A percentile compares a stretch with the other conserved stretches of the same genome.
These are phyloP conservation scores for Salvia hispanica DNA, from an alignment of 257 asterid genomes.

Conservation along the genomic window DNA sequence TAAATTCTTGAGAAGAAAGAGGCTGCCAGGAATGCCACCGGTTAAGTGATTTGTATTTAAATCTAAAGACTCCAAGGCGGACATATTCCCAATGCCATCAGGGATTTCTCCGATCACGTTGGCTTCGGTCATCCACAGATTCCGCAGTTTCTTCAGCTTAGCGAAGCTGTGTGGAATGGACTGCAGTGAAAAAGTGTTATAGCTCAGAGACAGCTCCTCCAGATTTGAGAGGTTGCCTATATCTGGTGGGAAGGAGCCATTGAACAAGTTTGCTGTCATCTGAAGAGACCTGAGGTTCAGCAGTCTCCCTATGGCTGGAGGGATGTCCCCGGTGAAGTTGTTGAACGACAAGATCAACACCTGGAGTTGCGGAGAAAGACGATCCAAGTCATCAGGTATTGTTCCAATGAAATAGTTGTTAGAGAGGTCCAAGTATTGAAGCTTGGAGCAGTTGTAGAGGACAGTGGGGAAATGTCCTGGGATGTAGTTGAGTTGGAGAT, in stretches of 20 bases:
- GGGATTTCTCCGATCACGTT: constrained; percentile 75
- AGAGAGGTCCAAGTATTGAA: constrained; percentile 61
- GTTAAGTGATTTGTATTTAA: constrained; percentile 53
- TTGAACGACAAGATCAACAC: constrained; percentile 47
- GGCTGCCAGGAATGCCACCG: constrained; percentile 57
- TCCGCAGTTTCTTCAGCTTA: constrained; percentile 53
- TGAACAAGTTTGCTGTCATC: constrained; percentile 39
- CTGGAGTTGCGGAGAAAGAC: constrained; percentile 47
- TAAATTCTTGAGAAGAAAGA: constrained; percentile 62
- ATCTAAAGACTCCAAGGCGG: constrained; percentile 59
- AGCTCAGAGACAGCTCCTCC: constrained; percentile 44
- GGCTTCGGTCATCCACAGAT: constrained; percentile 44
- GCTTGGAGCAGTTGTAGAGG: constrained; percentile 53
- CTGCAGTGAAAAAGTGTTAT: constrained; percentile 56
- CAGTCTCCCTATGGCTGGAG: constrained; percentile 57
- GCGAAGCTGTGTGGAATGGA: constrained; percentile 60
- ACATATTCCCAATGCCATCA: constrained; percentile 52
- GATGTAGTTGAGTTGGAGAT: constrained; percentile 44
- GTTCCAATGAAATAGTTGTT: constrained; percentile 50
- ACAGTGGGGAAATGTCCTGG: constrained; percentile 49
- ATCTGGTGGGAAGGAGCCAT: constrained; percentile 62
- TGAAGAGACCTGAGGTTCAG: constrained; percentile 42
- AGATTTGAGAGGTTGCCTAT: constrained; percentile 60
- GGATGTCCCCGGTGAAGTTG: constrained; percentile 65
- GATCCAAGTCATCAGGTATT: constrained; percentile 53